phyloP scores from a whole-genome alignment of 1,139 yeast species.

The Yamadazyma triangularis region DNA sequence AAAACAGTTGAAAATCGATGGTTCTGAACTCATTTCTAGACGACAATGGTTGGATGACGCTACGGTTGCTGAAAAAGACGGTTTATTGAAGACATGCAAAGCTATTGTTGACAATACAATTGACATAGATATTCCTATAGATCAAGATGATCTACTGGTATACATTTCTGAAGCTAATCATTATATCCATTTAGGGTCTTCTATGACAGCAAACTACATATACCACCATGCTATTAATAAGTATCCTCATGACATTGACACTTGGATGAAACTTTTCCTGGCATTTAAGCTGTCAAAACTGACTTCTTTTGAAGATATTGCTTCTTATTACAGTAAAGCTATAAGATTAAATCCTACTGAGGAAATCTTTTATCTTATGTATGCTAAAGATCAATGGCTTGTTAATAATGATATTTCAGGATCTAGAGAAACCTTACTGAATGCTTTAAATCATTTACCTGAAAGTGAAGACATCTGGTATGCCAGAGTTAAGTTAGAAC shows the following conservation, averaged over 20 bases:
- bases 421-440: conserved; percentile 51
- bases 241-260: conserved; percentile 43
- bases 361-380: conserved; percentile 59
- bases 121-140: conserved; percentile 7
- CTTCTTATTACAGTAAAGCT: conserved; percentile 49
- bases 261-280: conserved; percentile 54
- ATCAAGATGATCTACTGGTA: conserved; percentile 8
- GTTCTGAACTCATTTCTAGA: conserved; percentile 18
- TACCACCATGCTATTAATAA: conserved; percentile 43
- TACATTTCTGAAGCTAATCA: conserved; percentile 41
- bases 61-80: conserved; percentile 30
- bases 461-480: conserved; percentile 58
- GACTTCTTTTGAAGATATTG: conserved; percentile 26
- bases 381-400: conserved; percentile 66
- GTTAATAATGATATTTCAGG: conserved; percentile 39
- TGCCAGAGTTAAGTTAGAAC: conserved; percentile 65
- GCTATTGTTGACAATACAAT: conserved; percentile 30
- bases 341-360: conserved; percentile 42
- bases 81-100: conserved; percentile 29
- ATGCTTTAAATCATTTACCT: conserved; percentile 40
- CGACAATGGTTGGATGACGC: conserved; percentile 46
- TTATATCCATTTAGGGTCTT: conserved; percentile 19
- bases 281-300: conserved; percentile 33
- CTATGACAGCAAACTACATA: conserved; percentile 39
- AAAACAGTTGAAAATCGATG: conserved; percentile 25